Evolutionary conservation across 768 basidiomycete genomes (phyloP).

Genomic region (Tricholoma hemisulphureum): DNA sequence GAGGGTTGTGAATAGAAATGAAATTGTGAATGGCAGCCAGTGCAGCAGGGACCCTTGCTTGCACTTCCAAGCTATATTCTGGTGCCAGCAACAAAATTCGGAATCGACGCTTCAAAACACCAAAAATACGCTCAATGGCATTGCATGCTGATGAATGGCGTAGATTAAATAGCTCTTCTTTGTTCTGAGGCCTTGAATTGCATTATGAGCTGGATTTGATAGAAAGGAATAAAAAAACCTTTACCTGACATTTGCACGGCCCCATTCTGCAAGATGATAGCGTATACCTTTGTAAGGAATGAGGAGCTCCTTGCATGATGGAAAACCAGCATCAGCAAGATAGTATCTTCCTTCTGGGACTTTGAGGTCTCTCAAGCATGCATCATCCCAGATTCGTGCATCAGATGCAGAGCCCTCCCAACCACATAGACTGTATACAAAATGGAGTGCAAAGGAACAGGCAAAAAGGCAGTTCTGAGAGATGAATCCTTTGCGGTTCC

Average conservation of each 20-base stretch:
- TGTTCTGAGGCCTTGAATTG: background rate
- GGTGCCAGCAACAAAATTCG: too few relatives aligned
- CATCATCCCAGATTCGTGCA: background rate
- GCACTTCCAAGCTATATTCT: too few relatives aligned
- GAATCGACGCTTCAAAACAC: too few relatives aligned
- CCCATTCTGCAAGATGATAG: background rate
- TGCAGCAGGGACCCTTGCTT: constrained; percentile 16
- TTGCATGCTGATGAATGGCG: too few relatives aligned
- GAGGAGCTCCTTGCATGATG: too few relatives aligned
- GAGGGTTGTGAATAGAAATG: constrained; percentile 13
- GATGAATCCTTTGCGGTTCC: too few relatives aligned
- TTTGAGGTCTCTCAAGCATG: background rate
- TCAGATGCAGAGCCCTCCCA: background rate
- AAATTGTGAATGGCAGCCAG: constrained; percentile 21
- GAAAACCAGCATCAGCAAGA: too few relatives aligned
- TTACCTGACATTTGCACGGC: too few relatives aligned
- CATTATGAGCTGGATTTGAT: background rate
- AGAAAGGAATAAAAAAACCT: background rate
- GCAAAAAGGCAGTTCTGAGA: too few relatives aligned
- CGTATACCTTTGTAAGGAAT: background rate
- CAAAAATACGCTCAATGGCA: too few relatives aligned
- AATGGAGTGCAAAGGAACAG: background rate
- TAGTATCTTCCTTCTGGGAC: background rate
- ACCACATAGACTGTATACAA: background rate
- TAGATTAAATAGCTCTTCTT: too few relatives aligned